phyloP scores from a whole-genome alignment of 192 early-diverging fungal genomes.

The Backusella mclennaniae region DNA sequence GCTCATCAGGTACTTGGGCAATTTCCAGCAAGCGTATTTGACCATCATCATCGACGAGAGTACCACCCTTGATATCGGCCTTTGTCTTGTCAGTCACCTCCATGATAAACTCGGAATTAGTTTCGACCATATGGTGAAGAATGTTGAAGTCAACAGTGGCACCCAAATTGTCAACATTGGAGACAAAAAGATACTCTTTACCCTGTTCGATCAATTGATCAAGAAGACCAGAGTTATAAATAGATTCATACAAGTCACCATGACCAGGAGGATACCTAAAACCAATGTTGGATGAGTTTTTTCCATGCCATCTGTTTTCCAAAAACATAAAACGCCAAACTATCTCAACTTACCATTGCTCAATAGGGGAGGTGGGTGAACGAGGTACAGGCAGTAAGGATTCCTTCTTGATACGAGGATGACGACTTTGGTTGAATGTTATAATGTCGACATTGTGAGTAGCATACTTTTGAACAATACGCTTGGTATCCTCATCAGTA shows the following conservation, averaged over 20 bases:
- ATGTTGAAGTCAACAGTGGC: constrained; percentile 95
- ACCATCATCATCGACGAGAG: constrained; percentile 98
- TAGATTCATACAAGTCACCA: constrained; percentile 96
- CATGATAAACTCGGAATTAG: constrained; percentile 94
- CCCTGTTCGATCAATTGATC: constrained; percentile 91
- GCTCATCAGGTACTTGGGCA: constrained; percentile 96
- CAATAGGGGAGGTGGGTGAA: constrained; percentile 61
- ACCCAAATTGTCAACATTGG: constrained; percentile 98
- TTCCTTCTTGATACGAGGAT: constrained; percentile 93
- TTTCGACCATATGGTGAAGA: constrained; percentile 85
- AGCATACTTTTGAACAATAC: constrained; percentile 98
- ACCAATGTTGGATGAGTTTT: neutral
- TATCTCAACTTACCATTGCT: constrained; percentile 51
- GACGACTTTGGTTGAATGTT: constrained; percentile 97
- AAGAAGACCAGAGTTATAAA: constrained; percentile 90
- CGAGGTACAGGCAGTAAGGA: constrained; percentile 83
- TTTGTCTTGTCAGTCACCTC: constrained; percentile 99
- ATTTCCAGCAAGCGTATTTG: constrained; percentile 92
- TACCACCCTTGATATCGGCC: constrained; percentile 99
- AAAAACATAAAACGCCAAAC: neutral
- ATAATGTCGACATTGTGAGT: constrained; percentile 89
- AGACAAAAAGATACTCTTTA: constrained; percentile 98
- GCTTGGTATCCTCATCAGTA: constrained; percentile 95
- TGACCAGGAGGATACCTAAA: constrained; percentile 94
- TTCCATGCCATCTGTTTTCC: neutral